phyloP scores from a whole-genome alignment of 768 basidiomycete species.

The Collybiopsis confluens region DNA sequence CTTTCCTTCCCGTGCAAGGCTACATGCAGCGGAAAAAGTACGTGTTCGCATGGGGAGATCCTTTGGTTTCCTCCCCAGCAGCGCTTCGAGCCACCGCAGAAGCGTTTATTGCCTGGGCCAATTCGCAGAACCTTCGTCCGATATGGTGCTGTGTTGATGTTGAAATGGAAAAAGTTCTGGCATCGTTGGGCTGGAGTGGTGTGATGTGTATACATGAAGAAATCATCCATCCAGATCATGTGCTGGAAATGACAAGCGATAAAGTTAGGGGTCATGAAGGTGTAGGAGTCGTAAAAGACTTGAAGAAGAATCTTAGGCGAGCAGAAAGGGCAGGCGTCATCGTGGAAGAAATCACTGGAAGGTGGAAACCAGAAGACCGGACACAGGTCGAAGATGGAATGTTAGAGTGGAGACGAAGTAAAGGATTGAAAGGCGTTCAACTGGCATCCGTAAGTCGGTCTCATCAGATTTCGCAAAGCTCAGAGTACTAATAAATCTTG shows the following conservation, averaged over 20 bases:
- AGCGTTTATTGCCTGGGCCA: slow-evolving; percentile 42
- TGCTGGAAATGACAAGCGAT: slow-evolving; percentile 34
- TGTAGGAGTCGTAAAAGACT: slow-evolving; percentile 43
- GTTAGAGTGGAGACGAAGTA: slow-evolving; percentile 47
- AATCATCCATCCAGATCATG: slow-evolving; percentile 44
- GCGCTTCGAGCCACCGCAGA: slow-evolving; percentile 31
- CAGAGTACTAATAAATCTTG: too few relatives aligned
- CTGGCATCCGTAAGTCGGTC: slow-evolving; percentile 37
- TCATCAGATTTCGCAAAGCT: not conserved
- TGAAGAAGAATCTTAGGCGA: slow-evolving; percentile 57
- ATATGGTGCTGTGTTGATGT: slow-evolving; percentile 60
- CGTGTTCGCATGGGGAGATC: slow-evolving; percentile 63
- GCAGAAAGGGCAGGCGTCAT: slow-evolving; percentile 53
- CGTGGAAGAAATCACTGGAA: slow-evolving; percentile 37
- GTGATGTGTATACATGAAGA: slow-evolving; percentile 65
- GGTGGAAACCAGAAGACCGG: slow-evolving; percentile 42
- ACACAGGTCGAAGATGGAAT: slow-evolving; percentile 48
- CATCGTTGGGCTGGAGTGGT: slow-evolving; percentile 51
- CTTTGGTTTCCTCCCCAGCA: slow-evolving; percentile 41
- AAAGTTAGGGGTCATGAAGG: slow-evolving; percentile 32
- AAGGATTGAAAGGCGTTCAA: slow-evolving; percentile 46
- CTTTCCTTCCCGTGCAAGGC: slow-evolving; percentile 50
- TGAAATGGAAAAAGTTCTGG: slow-evolving; percentile 46
- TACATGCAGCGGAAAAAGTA: slow-evolving; percentile 51
- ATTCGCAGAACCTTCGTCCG: slow-evolving; percentile 41